Evolutionary conservation across 768 basidiomycete genomes (phyloP), one percentile per base, ranked within the genome.

Genomic region (Suillus decipiens): DNA sequence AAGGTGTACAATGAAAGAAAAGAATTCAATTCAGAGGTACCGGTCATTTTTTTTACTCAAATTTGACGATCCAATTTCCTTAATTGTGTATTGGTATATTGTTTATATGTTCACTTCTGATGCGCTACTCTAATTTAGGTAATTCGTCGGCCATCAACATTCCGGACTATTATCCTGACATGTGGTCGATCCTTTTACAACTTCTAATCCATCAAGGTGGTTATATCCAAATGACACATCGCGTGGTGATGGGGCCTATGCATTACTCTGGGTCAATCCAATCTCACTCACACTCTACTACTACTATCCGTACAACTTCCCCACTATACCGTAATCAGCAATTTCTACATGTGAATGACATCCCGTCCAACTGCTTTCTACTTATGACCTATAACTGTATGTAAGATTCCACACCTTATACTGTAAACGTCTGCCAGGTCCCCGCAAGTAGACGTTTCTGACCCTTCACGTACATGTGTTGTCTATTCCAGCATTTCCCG

Each of bases 381-480:
- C 28, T 28, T 28, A 73, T 73, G 69, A 76, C 67, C 63, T 64
- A 65, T 62, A 61, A 68, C 42, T 41, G 61, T 72, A 75, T 75
- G 69, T 72, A 68, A 72, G 66, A 54, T 72, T 74, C 73, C 72
- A 71, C 69, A 75, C 68, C 75, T 75, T 73, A 74, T 72, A 71
- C 66, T 48, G 64, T 60, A 66, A 70, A 63, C 70, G 28, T 57
- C 65, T 70, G 34, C 68, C 64, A 76, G 75, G 75, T 75, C 75
- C 75, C 74, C 75, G 74, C 66, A 74, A 63, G 43, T 59, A 67
- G 61, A 62, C 68, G 65, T 37, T 73, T 67, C 66, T 75, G 74
- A 75, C 66, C 68, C 61, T 70, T 75, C 74, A 75, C 75, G 74
- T 75, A 75, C 75, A 71, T 68, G 51, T 63, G 62, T 70, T 60